Base-by-base conservation (phyloP, 192 early-diverging fungal genomes). In the Podila horticola region DNA sequence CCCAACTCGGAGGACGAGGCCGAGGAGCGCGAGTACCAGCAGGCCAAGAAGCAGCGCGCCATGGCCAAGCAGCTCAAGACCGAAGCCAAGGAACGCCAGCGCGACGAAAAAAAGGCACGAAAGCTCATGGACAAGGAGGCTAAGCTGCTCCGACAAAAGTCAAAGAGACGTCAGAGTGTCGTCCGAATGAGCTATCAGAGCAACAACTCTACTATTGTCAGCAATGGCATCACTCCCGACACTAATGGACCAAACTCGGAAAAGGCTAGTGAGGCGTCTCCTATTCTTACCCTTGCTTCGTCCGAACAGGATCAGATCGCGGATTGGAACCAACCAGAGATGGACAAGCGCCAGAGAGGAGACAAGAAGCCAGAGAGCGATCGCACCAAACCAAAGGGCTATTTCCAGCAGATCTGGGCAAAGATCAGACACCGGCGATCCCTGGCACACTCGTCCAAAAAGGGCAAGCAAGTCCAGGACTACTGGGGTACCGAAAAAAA, bases 1-100 rank as follows among this genome's bases (percentile, higher is more conserved):
- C 59, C 59, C 59, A 61, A 61, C 29, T 17, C 59, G 17, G 59
- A 61, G 26, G 59, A 61, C 12, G 59, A 61, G 26, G 59, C 59
- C 30, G 59, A 61, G 26, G 59, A 61, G 26, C 59, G 59, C 11
- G 59, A 61, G 30, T 61, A 61, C 30, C 59, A 61, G 15, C 22
- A 61, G 30, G 59, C 59, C 22, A 61, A 61, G 26, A 20, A 33
- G 12, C 24, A 24, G 26, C 59, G 59, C 20, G 15, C 26, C 26
- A 28, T 19, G 30, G 19, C 26, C 26, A 61, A 61, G 29, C 59
- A 61, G 11, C 59, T 61, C 59, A 61, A 61, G 59, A 61, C 5
- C 28, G 59, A 61, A 30, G 26, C 30, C 31, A 61, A 61, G 17
- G 59, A 28, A 1, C 59, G 52, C 20, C 52, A 55, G 24, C 52